Conservation (phyloP, 371 early-diverging fungal species). For the Polyrhizophydium stewartii region DNA sequence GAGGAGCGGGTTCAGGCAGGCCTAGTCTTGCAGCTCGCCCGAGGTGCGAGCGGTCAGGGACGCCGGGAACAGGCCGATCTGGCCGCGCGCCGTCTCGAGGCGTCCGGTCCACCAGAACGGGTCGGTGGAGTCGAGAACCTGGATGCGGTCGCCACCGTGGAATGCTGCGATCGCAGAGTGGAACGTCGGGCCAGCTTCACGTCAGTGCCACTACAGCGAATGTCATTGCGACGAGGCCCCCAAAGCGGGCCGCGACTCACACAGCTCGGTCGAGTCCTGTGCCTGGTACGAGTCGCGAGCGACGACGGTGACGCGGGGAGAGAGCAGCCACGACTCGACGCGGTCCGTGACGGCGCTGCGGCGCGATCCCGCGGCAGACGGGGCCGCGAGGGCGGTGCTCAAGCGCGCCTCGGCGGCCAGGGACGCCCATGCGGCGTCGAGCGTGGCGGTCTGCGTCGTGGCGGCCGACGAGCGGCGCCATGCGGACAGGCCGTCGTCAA, state of each 20-base stretch:
- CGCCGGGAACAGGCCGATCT: not conserved
- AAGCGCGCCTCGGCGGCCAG: not conserved
- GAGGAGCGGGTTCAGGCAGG: too few relatives aligned
- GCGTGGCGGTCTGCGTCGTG: not conserved
- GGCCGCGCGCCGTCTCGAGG: not conserved
- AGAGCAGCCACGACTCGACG: not conserved
- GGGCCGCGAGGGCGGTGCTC: too few relatives aligned
- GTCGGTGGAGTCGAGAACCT: not conserved
- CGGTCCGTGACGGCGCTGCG: not conserved
- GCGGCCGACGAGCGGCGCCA: too few relatives aligned
- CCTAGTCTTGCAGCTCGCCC: too few relatives aligned
- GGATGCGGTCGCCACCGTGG: not conserved
- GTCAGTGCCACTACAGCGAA: not conserved
- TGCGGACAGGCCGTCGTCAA: not conserved
- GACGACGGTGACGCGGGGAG: not conserved
- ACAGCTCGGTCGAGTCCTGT: not conserved
- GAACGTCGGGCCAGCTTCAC: not conserved
- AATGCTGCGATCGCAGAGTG: not conserved
- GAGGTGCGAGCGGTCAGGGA: not conserved
- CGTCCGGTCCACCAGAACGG: not conserved
- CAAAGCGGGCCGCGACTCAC: not conserved
- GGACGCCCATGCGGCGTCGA: not conserved
- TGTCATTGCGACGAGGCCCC: not conserved
- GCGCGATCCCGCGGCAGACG: too few relatives aligned
- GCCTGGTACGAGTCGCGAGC: not conserved